Evolutionary conservation across 768 basidiomycete species (phyloP), one percentile per base, ranked within the genome.

Genomic region (Hygrocybe coccinea): DNA sequence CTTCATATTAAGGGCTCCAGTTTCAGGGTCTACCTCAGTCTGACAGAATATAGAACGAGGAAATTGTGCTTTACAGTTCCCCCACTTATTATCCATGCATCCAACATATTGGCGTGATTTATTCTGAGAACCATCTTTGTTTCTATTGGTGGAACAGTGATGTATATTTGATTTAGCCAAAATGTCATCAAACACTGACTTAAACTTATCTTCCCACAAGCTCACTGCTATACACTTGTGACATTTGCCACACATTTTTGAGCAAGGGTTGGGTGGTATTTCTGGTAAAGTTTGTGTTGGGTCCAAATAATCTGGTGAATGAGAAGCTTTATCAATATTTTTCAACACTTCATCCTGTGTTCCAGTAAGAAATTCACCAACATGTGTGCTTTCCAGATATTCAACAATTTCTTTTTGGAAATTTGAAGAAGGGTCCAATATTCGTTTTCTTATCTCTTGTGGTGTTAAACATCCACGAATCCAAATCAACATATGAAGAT

Each of bases 401-500:
- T 53, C 34, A 3, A 67, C 39, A 10, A 72, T 21, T 24, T 53
- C 35, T 14, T 56, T 54, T 22, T 65, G 52, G 10, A 56, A 71
- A 14, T 57, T 56, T 10, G 59, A 59, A 22, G 64, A 59, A 5
- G 47, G 19, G 21, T 60, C 55, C 24, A 67, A 46, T 0, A 76
- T 4, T 8, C 47, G 44, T 9, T 73, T 63, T 17, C 65, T 37
- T 6, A 74, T 73, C 41, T 74, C 64, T 50, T 74, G 65, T 2
- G 72, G 74, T 6, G 67, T 58, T 0, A 67, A 39, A 1, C 55
- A 56, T 14, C 64, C 62, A 25, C 38, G n/a, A 2, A 76, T 63
- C 73, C 74, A 78, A 0, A 76, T n/a, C 1, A 76, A 35, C 24
- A 71, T 21, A 57, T 76, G 74, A 1, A 74, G 41, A 61, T 77